These are phyloP conservation scores for Balamuthia mandrillaris DNA, from an alignment of 208 protist genomes.

Conservation along the genomic window DNA sequence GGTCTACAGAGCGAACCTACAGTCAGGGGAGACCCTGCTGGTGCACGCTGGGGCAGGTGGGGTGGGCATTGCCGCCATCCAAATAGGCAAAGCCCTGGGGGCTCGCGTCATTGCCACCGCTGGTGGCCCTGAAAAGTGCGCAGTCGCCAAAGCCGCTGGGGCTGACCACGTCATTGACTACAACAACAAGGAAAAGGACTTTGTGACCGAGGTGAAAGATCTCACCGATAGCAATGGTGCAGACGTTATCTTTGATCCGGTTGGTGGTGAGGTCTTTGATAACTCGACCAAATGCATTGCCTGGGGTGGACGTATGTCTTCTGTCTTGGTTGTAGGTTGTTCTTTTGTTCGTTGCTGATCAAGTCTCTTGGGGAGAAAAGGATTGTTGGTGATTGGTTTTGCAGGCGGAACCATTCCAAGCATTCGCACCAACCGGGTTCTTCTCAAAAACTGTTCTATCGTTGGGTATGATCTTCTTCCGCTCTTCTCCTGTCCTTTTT, in stretches of 20 bases:
- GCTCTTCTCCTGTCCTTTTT: not conserved
- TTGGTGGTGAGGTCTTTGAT: conserved; percentile 31
- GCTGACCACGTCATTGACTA: conserved; percentile 24
- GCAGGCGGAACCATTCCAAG: conserved; percentile 9
- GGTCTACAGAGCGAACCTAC: conserved; percentile 31
- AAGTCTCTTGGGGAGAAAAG: not conserved
- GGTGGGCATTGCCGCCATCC: conserved; percentile 40
- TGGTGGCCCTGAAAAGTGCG: conserved; percentile 34
- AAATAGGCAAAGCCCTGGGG: conserved; percentile 43
- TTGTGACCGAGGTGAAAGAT: conserved; percentile 33
- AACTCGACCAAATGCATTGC: conserved; percentile 6
- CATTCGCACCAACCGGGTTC: not conserved
- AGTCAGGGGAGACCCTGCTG: conserved; percentile 37
- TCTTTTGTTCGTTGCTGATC: not conserved
- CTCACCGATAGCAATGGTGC: conserved; percentile 36
- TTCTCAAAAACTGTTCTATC: conserved; percentile 27
- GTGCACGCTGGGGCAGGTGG: conserved; percentile 45
- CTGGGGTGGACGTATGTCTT: conserved; percentile 10
- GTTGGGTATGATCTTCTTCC: not conserved
- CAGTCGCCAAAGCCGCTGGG: conserved; percentile 14
- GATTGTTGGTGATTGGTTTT: conserved; percentile 27
- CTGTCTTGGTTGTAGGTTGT: not conserved
- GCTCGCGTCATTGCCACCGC: conserved; percentile 34
- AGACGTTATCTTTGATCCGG: conserved; percentile 43
- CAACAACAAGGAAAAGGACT: conserved; percentile 12